These are phyloP conservation scores for Suillus occidentalis DNA, from an alignment of 768 basidiomycete genomes.

Conservation along the genomic window DNA sequence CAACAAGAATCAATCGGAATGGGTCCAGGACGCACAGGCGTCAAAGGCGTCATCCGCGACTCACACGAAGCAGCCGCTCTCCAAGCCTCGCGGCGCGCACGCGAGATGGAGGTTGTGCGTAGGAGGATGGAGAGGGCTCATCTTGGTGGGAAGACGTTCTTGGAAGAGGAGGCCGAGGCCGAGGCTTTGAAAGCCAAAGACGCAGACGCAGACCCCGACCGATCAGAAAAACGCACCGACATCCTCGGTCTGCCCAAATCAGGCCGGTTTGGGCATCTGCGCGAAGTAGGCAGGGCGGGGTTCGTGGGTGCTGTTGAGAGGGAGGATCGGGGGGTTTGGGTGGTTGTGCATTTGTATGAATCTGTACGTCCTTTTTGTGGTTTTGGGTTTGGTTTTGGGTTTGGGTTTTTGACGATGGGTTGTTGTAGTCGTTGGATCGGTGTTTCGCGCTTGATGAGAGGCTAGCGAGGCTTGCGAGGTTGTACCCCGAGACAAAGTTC, in stretches of 20 bases:
- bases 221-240: slow-evolving; percentile 30
- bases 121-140: slow-evolving; percentile 61
- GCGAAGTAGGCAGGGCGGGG: slow-evolving; percentile 75
- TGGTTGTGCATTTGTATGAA: slow-evolving; percentile 85
- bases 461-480: slow-evolving; percentile 66
- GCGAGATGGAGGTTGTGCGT: slow-evolving; percentile 54
- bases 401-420: slow-evolving; percentile 6
- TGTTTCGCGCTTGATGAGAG: slow-evolving; percentile 72
- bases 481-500: slow-evolving; percentile 73
- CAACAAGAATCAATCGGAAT: slow-evolving; percentile 69
- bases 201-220: slow-evolving; percentile 21
- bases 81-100: slow-evolving; percentile 50
- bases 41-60: slow-evolving; percentile 87
- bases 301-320: slow-evolving; percentile 75
- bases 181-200: slow-evolving; percentile 25
- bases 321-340: slow-evolving; percentile 70
- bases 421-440: slow-evolving; percentile 64
- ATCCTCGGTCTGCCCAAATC: slow-evolving; percentile 49
- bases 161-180: slow-evolving; percentile 70
- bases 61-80: slow-evolving; percentile 64
- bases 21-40: slow-evolving; percentile 84
- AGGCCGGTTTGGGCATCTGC: slow-evolving; percentile 72
- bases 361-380: slow-evolving; percentile 48
- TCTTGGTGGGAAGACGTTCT: slow-evolving; percentile 67
- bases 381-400: background rate